Evolutionary conservation across 345 rosid species (phyloP).

Genomic region (Litchi chinensis): DNA sequence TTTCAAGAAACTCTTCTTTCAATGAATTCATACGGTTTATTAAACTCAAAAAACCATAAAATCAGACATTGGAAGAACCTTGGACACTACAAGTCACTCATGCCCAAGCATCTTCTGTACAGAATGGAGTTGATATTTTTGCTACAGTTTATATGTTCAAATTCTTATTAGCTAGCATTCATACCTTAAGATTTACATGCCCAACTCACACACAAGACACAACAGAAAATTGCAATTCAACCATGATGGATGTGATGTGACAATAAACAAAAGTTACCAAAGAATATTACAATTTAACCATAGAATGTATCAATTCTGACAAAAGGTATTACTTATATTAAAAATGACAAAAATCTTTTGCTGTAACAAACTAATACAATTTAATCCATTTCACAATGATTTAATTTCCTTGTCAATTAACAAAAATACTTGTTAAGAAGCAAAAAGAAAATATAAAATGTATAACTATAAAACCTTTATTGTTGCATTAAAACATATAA

Average conservation of each 20-base stretch:
- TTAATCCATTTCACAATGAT: no score
- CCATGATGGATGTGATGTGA: background rate
- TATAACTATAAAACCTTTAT: no score
- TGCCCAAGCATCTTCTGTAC: background rate
- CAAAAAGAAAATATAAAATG: no score
- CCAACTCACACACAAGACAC: background rate
- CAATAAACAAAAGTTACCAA: background rate
- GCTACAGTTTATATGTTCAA: background rate
- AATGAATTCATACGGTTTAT: background rate
- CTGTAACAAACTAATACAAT: no score
- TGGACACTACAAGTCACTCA: background rate
- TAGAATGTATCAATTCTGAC: background rate
- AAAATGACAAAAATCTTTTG: no score
- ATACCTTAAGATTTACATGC: no score
- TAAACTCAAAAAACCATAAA: background rate
- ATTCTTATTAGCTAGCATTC: background rate
- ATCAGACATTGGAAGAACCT: background rate
- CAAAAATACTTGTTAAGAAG: no score
- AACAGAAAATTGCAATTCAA: background rate
- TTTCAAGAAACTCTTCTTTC: background rate
- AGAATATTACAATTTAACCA: no score
- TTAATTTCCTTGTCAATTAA: background rate
- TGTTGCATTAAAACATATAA: no score
- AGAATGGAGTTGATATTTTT: background rate
- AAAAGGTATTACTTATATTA: background rate